Base-by-base conservation (phyloP, 805 yeast genomes). In the Monosporozyma aerobia region DNA sequence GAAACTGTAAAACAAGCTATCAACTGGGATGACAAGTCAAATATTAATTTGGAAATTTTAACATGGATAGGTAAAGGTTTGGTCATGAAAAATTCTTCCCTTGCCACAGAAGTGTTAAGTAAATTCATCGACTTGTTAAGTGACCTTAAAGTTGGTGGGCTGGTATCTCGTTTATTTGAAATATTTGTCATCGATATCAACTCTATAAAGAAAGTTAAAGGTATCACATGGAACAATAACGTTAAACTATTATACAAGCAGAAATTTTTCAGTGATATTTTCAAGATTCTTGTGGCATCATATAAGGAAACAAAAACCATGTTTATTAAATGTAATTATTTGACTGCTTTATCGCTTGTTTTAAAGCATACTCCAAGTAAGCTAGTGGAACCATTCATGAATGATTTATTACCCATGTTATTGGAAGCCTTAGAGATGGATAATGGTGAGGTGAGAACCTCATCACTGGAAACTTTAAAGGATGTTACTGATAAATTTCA, bases 191-290 rank as follows among this genome's bases (percentile, higher is more conserved):
- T 82, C n/a, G 90, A 88, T 59, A 75, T 86, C 49, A 77, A 79
- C 16, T 70, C 85, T 5, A 79, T 85, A 52, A 70, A 75, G 47
- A 81, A 79, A 60, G 76, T 57, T 46, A 73, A 71, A 55, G 67
- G 74, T 63, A 58, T 65, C 62, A 40, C 75, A 56, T 62, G 63
- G 60, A 81, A 81, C 56, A 74, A 85, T 52, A 80, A 82, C 54
- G 77, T 85, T 19, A 78, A 86, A 54, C 67, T 78, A 46, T 73
- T 94, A 25, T 88, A 85, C 74, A 89, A 89, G 63, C 99, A 94
- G 63, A 82, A 82, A 57, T 75, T 87, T 27, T 88, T 89, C 63
- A 79, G 80, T 54, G 69, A 74, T 8, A 70, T 81, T 1, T 73
- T 88, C 5, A 85, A 86, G 0, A 67, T 64, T 32, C 64, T 89